Evolutionary conservation across 2,329 filamentous ascomycete genomes (phyloP).

Genomic region (Clonostachys rosea): DNA sequence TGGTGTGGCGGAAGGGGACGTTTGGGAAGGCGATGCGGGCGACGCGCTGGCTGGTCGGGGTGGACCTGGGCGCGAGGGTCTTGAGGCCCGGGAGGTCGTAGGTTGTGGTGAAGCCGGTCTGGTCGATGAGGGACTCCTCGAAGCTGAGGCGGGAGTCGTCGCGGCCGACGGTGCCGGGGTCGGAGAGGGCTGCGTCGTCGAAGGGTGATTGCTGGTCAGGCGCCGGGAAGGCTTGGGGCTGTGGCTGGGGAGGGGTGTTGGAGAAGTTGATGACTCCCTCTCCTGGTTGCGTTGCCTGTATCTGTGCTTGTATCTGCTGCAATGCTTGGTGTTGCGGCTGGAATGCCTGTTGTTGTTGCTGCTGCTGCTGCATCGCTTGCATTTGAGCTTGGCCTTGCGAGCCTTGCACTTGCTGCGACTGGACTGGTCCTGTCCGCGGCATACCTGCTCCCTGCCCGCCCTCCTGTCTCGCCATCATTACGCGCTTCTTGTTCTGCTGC

Average conservation of each 20-base stretch:
- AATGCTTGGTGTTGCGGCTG: not conserved
- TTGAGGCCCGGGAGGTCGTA: conserved; percentile 57
- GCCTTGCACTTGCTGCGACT: too few species aligned
- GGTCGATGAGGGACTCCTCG: conserved; percentile 48
- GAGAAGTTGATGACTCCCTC: too few species aligned
- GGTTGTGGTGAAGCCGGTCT: conserved; percentile 54
- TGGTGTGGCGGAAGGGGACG: conserved; percentile 49
- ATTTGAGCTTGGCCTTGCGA: not conserved
- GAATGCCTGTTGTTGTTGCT: not conserved
- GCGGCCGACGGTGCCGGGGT: not conserved
- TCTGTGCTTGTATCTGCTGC: too few species aligned
- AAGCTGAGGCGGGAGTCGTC: conserved; percentile 15
- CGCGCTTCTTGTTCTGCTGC: conserved; percentile 73
- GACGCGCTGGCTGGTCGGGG: conserved; percentile 53
- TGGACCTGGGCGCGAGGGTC: conserved; percentile 47
- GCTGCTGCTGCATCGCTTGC: not conserved
- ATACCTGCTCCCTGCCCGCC: conserved; percentile 41
- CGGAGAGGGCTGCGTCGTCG: too few species aligned
- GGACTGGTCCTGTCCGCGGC: not conserved
- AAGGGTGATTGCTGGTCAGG: too few species aligned
- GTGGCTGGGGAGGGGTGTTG: too few species aligned
- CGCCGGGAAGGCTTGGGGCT: too few species aligned
- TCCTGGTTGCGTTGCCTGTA: too few species aligned
- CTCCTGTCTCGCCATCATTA: conserved; percentile 66
- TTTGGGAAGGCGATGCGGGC: conserved; percentile 45